Base-by-base conservation (phyloP, 108 stramenopile genomes). In the Fistulifera solaris region DNA sequence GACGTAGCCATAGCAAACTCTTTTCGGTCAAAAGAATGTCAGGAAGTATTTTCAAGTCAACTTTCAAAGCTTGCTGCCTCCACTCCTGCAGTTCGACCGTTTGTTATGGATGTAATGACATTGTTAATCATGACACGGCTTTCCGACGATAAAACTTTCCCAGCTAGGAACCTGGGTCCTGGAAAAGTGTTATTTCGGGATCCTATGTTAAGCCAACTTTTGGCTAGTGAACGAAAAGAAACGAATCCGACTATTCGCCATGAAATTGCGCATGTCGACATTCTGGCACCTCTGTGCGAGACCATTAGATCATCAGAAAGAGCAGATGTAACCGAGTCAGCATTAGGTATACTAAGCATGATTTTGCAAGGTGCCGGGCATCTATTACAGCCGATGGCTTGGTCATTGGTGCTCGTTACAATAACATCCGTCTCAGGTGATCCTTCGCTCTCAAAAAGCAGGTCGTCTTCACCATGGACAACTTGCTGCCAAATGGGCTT, bases 341-440 rank as follows among this genome's bases (percentile, higher is more conserved):
- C 79, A 14, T 27, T 92, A 16, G 70, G 67, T 48, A 71, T 78
- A 35, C 63, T 92, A 15, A 73, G 73, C 51, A 62, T 73, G 11
- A 66, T 92, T 24, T 56, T 92, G 22, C 86, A 92, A 56, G 81
- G 76, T 42, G 70, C 67, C 39, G 81, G 78, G 11, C 84, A 92
- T 52, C 66, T 74, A 54, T 38, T 92, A 14, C 43, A 57, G 4
- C 65, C 62, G 23, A 77, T 75, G 23, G 71, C 67, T 31, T 77
- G 85, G 69, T 63, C 61, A 10, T 56, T 51, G 39, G 63, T 90
- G 38, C 67, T 87, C 43, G 44, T 59, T 27, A 70, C 81, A 5
- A 65, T 90, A 18, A 59, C 80, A 19, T 61, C 67, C 18, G 45
- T 78, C 40, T 82, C 80, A 14, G 76, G 80, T 28, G 64, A 78